Conservation (phyloP, 192 early-diverging fungal genomes). For the Coemansia furcata region DNA sequence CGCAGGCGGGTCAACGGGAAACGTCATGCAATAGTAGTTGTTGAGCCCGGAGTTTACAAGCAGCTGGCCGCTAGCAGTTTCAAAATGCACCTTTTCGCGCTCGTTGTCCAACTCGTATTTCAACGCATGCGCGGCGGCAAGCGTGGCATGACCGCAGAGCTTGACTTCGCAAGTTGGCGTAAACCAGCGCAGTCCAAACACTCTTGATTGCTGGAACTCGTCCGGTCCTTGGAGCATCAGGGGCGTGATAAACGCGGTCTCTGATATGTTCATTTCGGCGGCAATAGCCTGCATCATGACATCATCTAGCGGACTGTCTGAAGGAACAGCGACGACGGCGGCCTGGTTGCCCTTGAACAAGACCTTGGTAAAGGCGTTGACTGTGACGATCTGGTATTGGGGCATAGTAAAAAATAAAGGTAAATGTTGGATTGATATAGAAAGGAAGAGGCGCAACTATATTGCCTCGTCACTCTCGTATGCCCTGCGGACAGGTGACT, state of each 20-base stretch:
- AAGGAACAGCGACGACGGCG: conserved; percentile 29
- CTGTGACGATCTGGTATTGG: conserved; percentile 29
- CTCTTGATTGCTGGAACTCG: conserved; percentile 5
- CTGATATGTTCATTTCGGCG: conserved; percentile 48
- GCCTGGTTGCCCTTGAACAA: conserved; percentile 50
- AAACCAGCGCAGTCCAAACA: conserved; percentile 47
- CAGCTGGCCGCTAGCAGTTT: conserved; percentile 37
- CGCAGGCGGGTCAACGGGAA: conserved; percentile 18
- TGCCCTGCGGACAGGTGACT: background rate
- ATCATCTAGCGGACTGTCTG: conserved; percentile 8
- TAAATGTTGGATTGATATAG: background rate
- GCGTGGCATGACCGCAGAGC: conserved; percentile 54
- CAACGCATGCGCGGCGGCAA: conserved; percentile 42
- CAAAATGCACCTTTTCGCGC: conserved; percentile 19
- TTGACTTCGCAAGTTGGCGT: conserved; percentile 42
- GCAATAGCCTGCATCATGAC: conserved; percentile 23
- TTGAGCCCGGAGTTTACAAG: background rate
- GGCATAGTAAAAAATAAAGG: conserved; percentile 9
- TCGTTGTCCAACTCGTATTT: conserved; percentile 25
- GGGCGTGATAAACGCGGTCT: conserved; percentile 49
- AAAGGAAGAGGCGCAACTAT: background rate
- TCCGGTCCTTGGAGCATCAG: background rate
- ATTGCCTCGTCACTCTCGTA: background rate
- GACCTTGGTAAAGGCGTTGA: conserved; percentile 29
- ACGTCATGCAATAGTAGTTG: conserved; percentile 1